Evolutionary conservation across 2,329 filamentous ascomycete genomes (phyloP), one percentile per base, ranked within the genome.

Genomic region (Calonectria pauciramosa): DNA sequence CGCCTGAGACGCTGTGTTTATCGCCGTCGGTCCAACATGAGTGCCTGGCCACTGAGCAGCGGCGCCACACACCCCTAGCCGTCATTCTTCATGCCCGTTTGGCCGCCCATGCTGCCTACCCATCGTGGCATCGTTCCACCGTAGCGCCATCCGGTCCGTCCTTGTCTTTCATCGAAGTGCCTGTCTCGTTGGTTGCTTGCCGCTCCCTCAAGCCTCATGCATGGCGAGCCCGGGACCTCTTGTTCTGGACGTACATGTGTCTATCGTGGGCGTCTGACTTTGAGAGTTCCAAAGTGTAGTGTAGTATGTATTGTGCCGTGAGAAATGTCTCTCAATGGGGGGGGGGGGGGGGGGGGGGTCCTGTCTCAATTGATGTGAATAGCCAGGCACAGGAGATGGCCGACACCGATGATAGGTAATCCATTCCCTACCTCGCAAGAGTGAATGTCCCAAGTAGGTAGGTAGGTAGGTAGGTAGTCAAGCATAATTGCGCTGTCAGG

Each of bases 71-170:
- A 70, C 60, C 71, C 70, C 77, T 60, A 52, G 63, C 68, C 54
- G 32, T 47, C 34, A 36, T 72, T 76, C 66, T 73, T 79, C 68
- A 80, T 80, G 75, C 76, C 66, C 49, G 59, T 76, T 71, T 71
- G 73, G 74, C 51, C 38, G 28, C n/a, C 36, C 23, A 63, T 63
- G 56, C 56, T 41, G 34, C 36, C 64, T 51, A 36, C 56, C 72
- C 63, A 70, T 76, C 75, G 71, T 75, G 74, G 76, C 71, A 81
- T 80, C 79, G 78, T 73, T 71, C 77, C 79, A 80, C 72, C 32
- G 76, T 80, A 81, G 77, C 79, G 79, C 78, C 79, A 80, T 77
- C 75, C 74, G 54, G 65, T 38, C 72, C 64, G 38, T 68, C 44
- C 49, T 63, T 63, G 52, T 68, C 72, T 66, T 32, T 54, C 47